Percentiles rank a stretch among this genome's conserved stretches.
Conservation (phyloP, 179 eudicot genomes). For the Silene noctiflora region DNA sequence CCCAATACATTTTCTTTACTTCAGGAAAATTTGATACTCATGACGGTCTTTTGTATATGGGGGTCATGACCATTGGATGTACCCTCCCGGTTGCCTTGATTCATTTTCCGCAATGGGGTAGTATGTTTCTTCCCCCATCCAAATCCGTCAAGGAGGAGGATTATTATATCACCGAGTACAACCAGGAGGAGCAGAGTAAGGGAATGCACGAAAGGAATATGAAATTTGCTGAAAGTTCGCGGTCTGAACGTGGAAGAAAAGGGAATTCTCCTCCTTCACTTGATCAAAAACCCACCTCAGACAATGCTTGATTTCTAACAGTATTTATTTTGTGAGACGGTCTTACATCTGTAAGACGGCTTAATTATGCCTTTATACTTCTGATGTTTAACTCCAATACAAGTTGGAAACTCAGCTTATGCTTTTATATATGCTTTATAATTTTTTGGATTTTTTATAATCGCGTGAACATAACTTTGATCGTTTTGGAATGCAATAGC, state of each 20-base stretch:
- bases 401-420: no score
- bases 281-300: no score
- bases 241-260: conserved; percentile 8
- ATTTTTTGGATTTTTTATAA: no score
- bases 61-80: not conserved
- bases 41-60: not conserved
- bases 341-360: no score
- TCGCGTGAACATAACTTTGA: no score
- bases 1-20: not conserved
- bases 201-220: conserved; percentile 33
- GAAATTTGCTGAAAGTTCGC: conserved; percentile 32
- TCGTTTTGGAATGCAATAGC: no score
- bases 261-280: not conserved
- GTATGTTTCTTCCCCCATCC: not conserved
- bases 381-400: no score
- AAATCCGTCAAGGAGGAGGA: not conserved
- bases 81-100: not conserved
- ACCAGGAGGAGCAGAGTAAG: conserved; percentile 26
- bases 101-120: not conserved
- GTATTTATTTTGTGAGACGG: no score
- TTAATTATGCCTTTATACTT: no score
- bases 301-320: not conserved
- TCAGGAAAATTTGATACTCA: not conserved
- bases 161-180: conserved; percentile 23
- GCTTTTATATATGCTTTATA: no score